Base-by-base conservation (phyloP, 2,329 filamentous ascomycete genomes). In the Penicillium sp. region DNA sequence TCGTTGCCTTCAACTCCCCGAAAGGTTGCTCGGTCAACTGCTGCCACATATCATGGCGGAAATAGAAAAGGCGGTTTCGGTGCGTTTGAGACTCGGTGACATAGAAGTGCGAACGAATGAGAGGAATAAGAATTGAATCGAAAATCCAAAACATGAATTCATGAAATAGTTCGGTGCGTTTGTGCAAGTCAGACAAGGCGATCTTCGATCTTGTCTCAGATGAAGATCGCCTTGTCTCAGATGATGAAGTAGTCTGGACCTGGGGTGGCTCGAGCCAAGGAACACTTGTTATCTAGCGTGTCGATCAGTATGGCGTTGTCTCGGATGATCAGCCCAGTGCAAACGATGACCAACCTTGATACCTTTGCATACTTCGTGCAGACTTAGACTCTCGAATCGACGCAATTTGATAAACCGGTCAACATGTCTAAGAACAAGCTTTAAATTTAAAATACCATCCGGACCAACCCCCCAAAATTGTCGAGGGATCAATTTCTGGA, bases 131-230 rank as follows among this genome's bases (percentile, higher is more conserved):
- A 23, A 97, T 81, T 0, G 93, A 97, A 74, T 99, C 94, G 68
- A 99, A 94, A 4, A 96, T 64, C 71, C 93, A 99, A 76, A 97
- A 97, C 7, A 97, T 68, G 57, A 97, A 87, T 72, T 99, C 94
- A 53, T 86, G 77, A 49, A 97, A 84, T 0, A 97, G 81, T 68
- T 97, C 90, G 27, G 78, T 79, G 12, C 93, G 87, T 73, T 97
- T 97, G 7, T 78, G 76, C 31, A 84, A 79, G 69, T 97, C 93
- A 0, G 88, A 87, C 58, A 81, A 79, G 59, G 89, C 89, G 49
- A 89, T 78, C 54, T 88, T 93, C 17, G 55, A 38, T 42, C 57
- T 48, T 49, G 41, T 43, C 23, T 51, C 48, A 25, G 41, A 44
- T 13, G 72, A 68, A n/a, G n/a, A n/a, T n/a, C n/a, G n/a, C n/a